Conservation (phyloP, 257 asterid genomes). For the Capsicum pubescens region DNA sequence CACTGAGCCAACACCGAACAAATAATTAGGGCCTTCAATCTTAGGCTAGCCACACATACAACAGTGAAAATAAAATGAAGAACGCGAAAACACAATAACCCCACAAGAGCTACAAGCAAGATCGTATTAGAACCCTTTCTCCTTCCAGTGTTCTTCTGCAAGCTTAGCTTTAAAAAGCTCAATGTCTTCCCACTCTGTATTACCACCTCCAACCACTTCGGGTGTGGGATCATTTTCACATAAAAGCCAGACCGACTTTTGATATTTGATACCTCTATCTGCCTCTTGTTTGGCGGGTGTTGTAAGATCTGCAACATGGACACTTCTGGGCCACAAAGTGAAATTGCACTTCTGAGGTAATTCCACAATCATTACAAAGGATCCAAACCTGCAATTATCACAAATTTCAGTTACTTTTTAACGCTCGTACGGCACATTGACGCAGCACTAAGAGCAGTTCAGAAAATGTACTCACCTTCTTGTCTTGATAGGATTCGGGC, state of each 20-base stretch:
- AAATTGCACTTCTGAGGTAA: slow-evolving; percentile 59
- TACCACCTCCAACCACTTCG: background rate
- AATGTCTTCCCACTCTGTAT: background rate
- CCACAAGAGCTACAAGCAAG: background rate
- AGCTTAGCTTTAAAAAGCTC: background rate
- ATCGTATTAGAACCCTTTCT: background rate
- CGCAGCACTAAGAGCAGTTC: background rate
- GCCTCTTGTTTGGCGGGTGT: slow-evolving; percentile 66
- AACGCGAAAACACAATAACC: background rate
- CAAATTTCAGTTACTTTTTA: background rate
- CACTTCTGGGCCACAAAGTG: slow-evolving; percentile 69
- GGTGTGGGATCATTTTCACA: background rate
- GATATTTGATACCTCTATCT: slow-evolving; percentile 23
- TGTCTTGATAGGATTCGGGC: slow-evolving; percentile 65
- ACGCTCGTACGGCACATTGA: background rate
- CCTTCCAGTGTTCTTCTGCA: background rate
- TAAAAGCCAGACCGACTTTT: background rate
- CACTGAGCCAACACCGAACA: background rate
- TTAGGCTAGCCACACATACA: background rate
- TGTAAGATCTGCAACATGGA: slow-evolving; percentile 68
- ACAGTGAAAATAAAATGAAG: background rate
- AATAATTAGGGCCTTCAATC: background rate
- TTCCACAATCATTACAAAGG: slow-evolving; percentile 77
- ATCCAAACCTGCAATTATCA: slow-evolving; percentile 56
- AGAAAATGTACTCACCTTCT: slow-evolving; percentile 44